Conservation (phyloP, 495 filamentous ascomycete genomes). For the Penicillium canescens region DNA sequence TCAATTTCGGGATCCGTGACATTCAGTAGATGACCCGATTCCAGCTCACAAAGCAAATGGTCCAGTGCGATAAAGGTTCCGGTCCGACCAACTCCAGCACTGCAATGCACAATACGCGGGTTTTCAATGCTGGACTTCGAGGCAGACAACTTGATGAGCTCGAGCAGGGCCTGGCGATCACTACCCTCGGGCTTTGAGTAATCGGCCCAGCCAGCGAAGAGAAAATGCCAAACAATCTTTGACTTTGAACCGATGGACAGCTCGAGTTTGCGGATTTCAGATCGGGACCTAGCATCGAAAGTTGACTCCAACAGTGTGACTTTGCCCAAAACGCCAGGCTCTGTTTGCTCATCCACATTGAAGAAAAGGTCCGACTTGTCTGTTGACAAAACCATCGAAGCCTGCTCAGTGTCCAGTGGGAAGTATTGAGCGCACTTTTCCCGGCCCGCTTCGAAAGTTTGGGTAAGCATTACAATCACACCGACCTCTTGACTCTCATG, state of each 20-base stretch:
- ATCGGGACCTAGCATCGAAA: conserved; percentile 48
- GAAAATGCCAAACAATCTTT: conserved; percentile 81
- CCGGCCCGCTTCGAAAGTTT: conserved; percentile 75
- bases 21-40: conserved; percentile 65
- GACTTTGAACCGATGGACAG: conserved; percentile 58
- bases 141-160: conserved; percentile 73
- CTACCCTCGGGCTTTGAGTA: conserved; percentile 82
- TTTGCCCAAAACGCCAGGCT: conserved; percentile 28
- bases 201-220: conserved; percentile 94
- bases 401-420: conserved; percentile 58
- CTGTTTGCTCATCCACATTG: conserved; percentile 22
- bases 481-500: conserved; percentile 76
- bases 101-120: conserved; percentile 90
- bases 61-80: conserved; percentile 96
- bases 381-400: conserved; percentile 63
- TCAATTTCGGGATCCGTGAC: conserved; percentile 48
- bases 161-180: conserved; percentile 75
- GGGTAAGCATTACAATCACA: conserved; percentile 95
- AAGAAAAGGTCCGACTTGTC: conserved; percentile 37
- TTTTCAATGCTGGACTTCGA: conserved; percentile 68
- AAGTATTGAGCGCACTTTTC: conserved; percentile 96
- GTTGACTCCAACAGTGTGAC: conserved; percentile 51
- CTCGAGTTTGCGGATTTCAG: conserved; percentile 56
- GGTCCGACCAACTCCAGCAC: conserved; percentile 89
- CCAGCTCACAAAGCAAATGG: conserved; percentile 79